Base-by-base conservation (phyloP, 352 stramenopile genomes). In the Phytophthora capsici region DNA sequence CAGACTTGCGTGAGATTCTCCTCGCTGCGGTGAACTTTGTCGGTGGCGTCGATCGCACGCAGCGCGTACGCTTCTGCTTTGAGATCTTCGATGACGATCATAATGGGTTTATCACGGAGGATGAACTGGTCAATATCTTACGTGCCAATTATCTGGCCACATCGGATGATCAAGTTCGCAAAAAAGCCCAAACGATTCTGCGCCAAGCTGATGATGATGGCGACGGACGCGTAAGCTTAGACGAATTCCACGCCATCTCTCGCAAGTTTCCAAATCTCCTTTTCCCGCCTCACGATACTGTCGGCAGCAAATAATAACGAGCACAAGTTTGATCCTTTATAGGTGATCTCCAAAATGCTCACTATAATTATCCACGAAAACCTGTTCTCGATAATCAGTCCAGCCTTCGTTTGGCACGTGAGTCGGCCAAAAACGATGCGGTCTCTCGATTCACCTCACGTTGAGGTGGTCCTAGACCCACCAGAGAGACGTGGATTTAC, bases 31-130 rank as follows among this genome's bases (percentile, higher is more conserved):
- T 93, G 46, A 98, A 97, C 56, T 98, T 98, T 68, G 75, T 97
- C 54, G 78, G 77, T 2, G 63, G 70, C 16, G 77, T 89, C 19
- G 80, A 92, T 23, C 80, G 73, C 22, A 81, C 84, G 20, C 89
- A 97, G 71, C 88, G 93, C 14, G 93, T 96, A 20, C 89, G 93
- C 54, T 97, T 98, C 54, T 95, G 90, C 60, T 98, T 98, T 65
- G 91, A 97, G 20, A 90, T 98, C 49, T 98, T 97, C 53, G 94
- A 98, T 63, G 91, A 97, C 52, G 94, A 98, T 66, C 83, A 93
- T 75, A 96, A 94, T 45, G 86, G 86, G 19, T 97, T 94, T 58
- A 90, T 98, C 65, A 94, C 87, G 0, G 75, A 94, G 51, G 79
- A 93, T 36, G 92, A 98, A 70, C 84, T 98, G 17, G 71, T 96